phyloP scores from a whole-genome alignment of 108 stramenopile species.

The Stephanodiscus minutulus region DNA sequence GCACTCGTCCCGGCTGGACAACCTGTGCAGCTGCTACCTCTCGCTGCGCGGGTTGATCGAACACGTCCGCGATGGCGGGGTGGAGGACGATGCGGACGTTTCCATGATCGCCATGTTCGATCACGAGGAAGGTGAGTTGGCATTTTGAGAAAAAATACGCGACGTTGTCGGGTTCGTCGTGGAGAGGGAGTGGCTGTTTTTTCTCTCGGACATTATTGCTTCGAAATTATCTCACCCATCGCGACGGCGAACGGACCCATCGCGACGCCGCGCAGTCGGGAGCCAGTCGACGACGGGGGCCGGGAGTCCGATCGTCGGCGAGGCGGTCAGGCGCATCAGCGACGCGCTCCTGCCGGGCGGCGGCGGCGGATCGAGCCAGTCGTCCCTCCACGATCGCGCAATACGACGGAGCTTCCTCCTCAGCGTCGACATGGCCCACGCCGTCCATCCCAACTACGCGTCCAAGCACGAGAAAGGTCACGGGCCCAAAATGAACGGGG shows the following conservation, averaged over 20 bases:
- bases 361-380: slow-evolving; percentile 11
- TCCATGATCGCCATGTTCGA: slow-evolving; percentile 93
- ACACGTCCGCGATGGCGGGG: slow-evolving; percentile 46
- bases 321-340: slow-evolving; percentile 76
- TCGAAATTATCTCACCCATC: too few relatives aligned
- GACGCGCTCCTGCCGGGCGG: slow-evolving; percentile 41
- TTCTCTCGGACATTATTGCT: too few relatives aligned
- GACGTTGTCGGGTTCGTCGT: too few relatives aligned
- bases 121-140: slow-evolving; percentile 85
- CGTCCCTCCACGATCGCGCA: slow-evolving; percentile 39
- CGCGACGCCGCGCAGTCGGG: slow-evolving; percentile 54
- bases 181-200: too few relatives aligned
- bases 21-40: slow-evolving; percentile 91
- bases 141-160: too few relatives aligned
- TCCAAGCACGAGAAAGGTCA: slow-evolving; percentile 93
- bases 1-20: slow-evolving; percentile 93
- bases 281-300: slow-evolving; percentile 79
- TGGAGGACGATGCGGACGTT: slow-evolving; percentile 68
- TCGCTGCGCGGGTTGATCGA: slow-evolving; percentile 76
- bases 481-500: slow-evolving; percentile 91
- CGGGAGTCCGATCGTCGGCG: slow-evolving; percentile 82
- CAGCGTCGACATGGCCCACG: slow-evolving; percentile 96
- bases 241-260: background rate
- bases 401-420: slow-evolving; percentile 67
- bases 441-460: slow-evolving; percentile 96